Evolutionary conservation across 352 stramenopile species (phyloP).

Genomic region (Globisporangium heterothallicum): DNA sequence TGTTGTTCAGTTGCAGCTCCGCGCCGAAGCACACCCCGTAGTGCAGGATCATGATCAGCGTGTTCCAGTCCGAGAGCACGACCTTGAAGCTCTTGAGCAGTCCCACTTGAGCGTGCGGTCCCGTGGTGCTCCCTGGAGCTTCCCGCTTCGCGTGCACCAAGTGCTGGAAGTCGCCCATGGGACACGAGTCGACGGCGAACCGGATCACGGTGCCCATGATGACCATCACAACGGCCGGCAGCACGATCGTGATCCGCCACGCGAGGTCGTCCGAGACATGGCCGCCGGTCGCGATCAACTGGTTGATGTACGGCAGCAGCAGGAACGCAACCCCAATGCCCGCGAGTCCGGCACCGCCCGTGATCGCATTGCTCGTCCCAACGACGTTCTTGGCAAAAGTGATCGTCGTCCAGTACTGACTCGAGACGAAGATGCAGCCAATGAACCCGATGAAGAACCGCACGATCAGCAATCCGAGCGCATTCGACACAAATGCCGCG

Average conservation of each 20-base stretch:
- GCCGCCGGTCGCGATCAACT: constrained; percentile 61
- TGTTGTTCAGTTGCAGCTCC: constrained; percentile 96
- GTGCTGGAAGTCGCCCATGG: constrained; percentile 91
- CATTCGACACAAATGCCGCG: constrained; percentile 84
- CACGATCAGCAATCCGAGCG: constrained; percentile 70
- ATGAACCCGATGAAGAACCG: constrained; percentile 95
- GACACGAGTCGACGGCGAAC: constrained; percentile 83
- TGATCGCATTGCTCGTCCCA: constrained; percentile 91
- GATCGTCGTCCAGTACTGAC: constrained; percentile 92
- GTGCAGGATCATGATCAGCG: constrained; percentile 90
- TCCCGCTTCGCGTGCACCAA: constrained; percentile 58
- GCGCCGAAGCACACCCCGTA: constrained; percentile 94
- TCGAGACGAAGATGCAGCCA: constrained; percentile 92
- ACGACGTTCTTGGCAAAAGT: constrained; percentile 94
- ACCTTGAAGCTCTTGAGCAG: constrained; percentile 37
- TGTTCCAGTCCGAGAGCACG: constrained; percentile 83
- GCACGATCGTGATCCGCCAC: constrained; percentile 89
- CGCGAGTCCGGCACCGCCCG: constrained; percentile 89
- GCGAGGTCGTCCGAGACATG: constrained; percentile 69
- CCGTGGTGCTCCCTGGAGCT: constrained; percentile 31
- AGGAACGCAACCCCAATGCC: constrained; percentile 90
- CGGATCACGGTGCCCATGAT: constrained; percentile 65
- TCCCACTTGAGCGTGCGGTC: constrained; percentile 19
- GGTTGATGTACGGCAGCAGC: constrained; percentile 86
- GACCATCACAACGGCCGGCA: constrained; percentile 87